phyloP scores from a whole-genome alignment of 768 basidiomycete genomes.

The Thelephora aurantiotincta region DNA sequence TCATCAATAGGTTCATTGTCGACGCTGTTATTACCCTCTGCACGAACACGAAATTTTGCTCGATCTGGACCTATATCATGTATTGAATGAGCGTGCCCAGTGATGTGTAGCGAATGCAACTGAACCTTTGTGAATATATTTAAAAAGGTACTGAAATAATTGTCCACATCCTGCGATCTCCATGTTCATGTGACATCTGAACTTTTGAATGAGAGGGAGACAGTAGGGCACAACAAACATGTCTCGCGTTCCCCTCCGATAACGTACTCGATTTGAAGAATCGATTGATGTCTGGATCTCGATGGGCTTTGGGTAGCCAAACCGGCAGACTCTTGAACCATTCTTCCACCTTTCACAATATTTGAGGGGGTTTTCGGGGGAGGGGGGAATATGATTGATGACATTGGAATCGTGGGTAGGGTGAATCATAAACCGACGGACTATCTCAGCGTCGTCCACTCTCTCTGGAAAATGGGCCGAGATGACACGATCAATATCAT shows the following conservation, averaged over 20 bases:
- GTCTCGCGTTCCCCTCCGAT: slow-evolving; percentile 15
- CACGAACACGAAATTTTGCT: too few species aligned
- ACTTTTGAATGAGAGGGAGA: slow-evolving; percentile 11
- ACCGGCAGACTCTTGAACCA: slow-evolving; percentile 11
- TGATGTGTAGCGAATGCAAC: too few species aligned
- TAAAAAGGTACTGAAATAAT: slow-evolving; percentile 25
- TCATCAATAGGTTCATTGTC: too few species aligned
- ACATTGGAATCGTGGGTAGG: not conserved
- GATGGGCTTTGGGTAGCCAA: slow-evolving; percentile 11
- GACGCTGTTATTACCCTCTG: too few species aligned
- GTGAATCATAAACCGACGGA: slow-evolving; percentile 21
- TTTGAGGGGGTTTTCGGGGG: not conserved
- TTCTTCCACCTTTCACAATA: slow-evolving; percentile 1
- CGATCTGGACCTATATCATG: too few species aligned
- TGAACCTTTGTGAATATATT: slow-evolving; percentile 24
- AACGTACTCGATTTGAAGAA: slow-evolving; percentile 15
- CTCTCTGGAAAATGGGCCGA: slow-evolving; percentile 21
- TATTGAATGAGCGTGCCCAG: too few species aligned
- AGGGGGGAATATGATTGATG: not conserved
- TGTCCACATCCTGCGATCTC: slow-evolving; percentile 17
- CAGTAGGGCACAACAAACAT: slow-evolving; percentile 18
- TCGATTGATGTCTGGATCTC: slow-evolving; percentile 15
- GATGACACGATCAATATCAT: slow-evolving; percentile 19
- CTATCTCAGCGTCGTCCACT: slow-evolving; percentile 12
- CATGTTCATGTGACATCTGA: slow-evolving; percentile 24